Conservation (phyloP, 73 alveolate genomes). For the Diophrys appendiculata region DNA sequence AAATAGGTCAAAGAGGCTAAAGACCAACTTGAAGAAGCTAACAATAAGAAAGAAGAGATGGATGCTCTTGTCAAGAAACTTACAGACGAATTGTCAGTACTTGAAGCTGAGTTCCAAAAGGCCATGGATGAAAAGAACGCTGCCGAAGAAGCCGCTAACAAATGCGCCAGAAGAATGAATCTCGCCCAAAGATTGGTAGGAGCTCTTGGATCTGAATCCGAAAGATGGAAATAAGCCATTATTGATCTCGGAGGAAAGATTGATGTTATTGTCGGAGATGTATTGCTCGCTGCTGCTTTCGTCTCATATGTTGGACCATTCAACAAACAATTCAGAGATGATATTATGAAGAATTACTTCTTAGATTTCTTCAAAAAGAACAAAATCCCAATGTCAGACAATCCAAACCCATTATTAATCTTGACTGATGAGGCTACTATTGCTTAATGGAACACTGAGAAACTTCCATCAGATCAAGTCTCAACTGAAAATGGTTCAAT, state of each 20-base stretch:
- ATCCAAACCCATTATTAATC: conserved; percentile 96
- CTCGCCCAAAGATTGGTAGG: conserved; percentile 96
- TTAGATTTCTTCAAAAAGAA: conserved; percentile 90
- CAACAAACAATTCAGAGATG: conserved; percentile 98
- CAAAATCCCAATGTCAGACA: conserved; percentile 96
- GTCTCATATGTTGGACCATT: conserved; percentile 99
- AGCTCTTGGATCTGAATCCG: conserved; percentile 97
- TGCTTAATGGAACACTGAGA: conserved; percentile 98
- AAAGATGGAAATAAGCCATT: conserved; percentile 95
- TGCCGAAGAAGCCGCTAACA: conserved; percentile 96
- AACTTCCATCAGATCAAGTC: conserved; percentile 99
- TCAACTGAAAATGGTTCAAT: conserved; percentile 97
- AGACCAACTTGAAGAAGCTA: conserved; percentile 92
- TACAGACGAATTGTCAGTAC: conserved; percentile 84
- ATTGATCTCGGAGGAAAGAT: conserved; percentile 81
- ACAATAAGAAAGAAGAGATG: conserved; percentile 89
- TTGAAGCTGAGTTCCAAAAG: conserved; percentile 92
- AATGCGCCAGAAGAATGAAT: conserved; percentile 96
- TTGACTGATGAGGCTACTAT: conserved; percentile 98
- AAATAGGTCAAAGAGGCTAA: conserved; percentile 94
- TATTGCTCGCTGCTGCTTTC: conserved; percentile 97
- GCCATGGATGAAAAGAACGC: conserved; percentile 99
- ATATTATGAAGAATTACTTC: conserved; percentile 89
- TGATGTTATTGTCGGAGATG: conserved; percentile 97
- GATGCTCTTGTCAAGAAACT: conserved; percentile 92